phyloP scores from a whole-genome alignment of 768 basidiomycete species.

The Suillus placidus region DNA sequence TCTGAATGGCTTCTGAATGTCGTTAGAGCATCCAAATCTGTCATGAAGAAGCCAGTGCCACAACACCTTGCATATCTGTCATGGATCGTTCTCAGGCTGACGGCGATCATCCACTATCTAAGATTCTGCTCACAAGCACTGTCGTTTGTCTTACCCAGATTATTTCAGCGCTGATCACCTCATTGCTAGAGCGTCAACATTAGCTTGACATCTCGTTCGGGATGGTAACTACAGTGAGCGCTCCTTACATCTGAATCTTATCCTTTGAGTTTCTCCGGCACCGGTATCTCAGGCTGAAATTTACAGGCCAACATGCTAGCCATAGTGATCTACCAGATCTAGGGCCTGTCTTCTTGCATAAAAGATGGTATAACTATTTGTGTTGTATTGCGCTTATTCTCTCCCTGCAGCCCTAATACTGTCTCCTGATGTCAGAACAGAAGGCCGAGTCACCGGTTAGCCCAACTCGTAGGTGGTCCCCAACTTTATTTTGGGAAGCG shows the following conservation, averaged over 20 bases:
- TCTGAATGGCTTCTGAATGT: not conserved
- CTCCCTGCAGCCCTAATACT: too few relatives aligned
- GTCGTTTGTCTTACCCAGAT: not conserved
- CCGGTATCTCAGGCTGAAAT: not conserved
- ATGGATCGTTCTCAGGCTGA: not conserved
- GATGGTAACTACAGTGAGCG: not conserved
- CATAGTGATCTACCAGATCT: not conserved
- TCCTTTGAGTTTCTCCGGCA: slow-evolving; percentile 1
- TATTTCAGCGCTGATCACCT: not conserved
- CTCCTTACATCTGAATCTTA: slow-evolving; percentile 1
- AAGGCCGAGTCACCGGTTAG: not conserved
- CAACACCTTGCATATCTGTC: not conserved
- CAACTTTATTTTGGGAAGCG: not conserved
- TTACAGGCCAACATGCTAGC: not conserved
- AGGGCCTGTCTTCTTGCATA: not conserved
- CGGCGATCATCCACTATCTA: slow-evolving; percentile 3
- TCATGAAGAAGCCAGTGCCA: not conserved
- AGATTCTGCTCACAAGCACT: not conserved
- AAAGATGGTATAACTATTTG: not conserved
- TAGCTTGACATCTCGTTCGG: not conserved
- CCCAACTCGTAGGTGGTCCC: not conserved
- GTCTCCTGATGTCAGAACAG: not conserved
- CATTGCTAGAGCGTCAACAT: not conserved
- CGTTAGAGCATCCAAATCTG: not conserved
- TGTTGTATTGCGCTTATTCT: not conserved